Conservation (phyloP, 1,139 yeast species). For the Hansenula lynferdii region DNA sequence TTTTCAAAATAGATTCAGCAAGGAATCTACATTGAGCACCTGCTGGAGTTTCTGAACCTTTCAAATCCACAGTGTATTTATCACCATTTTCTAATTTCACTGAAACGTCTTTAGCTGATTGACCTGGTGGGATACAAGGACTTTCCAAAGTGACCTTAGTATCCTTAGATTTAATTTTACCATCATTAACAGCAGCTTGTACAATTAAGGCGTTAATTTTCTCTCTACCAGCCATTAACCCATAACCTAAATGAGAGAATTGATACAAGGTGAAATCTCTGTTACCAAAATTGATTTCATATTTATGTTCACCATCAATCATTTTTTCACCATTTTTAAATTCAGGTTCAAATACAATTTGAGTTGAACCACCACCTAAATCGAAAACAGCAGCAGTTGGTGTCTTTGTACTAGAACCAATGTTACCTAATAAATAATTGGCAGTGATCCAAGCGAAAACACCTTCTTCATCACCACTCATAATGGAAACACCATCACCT, state of each 20-base stretch:
- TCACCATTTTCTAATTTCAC: constrained; percentile 50
- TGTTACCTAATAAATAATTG: constrained; percentile 86
- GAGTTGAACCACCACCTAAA: constrained; percentile 98
- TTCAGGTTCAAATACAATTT: constrained; percentile 93
- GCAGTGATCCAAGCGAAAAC: constrained; percentile 99
- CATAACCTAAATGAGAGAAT: constrained; percentile 93
- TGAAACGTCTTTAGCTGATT: constrained; percentile 44
- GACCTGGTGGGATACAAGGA: constrained; percentile 87
- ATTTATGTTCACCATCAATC: constrained; percentile 88
- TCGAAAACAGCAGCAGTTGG: constrained; percentile 97
- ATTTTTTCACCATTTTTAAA: constrained; percentile 52
- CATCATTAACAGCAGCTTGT: constrained; percentile 39
- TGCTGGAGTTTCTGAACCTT: constrained; percentile 61
- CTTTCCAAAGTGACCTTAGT: constrained; percentile 47
- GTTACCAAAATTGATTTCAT: constrained; percentile 73
- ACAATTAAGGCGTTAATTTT: constrained; percentile 65
- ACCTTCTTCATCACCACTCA: constrained; percentile 97
- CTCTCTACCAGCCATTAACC: constrained; percentile 90
- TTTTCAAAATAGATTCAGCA: constrained; percentile 79
- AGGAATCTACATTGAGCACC: constrained; percentile 78
- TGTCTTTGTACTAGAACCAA: constrained; percentile 64
- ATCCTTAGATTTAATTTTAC: constrained; percentile 33
- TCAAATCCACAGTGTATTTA: constrained; percentile 61
- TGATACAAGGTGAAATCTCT: constrained; percentile 83
- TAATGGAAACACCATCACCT: constrained; percentile 80